Conservation (phyloP, 768 basidiomycete species). For the Lentinula raphanica region DNA sequence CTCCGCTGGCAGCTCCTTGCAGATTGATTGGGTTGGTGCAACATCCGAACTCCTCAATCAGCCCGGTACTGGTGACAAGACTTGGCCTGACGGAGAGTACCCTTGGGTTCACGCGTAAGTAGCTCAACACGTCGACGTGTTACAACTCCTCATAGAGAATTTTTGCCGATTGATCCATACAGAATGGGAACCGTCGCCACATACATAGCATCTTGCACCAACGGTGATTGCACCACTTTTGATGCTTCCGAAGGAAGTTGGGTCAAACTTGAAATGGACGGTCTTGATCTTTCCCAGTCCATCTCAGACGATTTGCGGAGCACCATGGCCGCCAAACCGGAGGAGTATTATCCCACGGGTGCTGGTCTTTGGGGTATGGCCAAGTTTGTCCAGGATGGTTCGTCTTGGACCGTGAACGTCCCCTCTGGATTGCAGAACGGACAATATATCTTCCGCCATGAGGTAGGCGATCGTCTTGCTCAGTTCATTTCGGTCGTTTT, state of each 20-base stretch:
- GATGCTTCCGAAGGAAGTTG: conserved; percentile 19
- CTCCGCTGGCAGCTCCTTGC: conserved; percentile 13
- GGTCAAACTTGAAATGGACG: conserved; percentile 18
- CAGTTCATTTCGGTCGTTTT: background rate
- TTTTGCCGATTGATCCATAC: background rate
- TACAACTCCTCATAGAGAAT: too few species aligned
- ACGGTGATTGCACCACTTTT: conserved; percentile 17
- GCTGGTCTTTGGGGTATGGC: conserved; percentile 22
- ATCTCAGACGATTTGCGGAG: conserved; percentile 15
- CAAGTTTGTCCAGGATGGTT: conserved; percentile 17
- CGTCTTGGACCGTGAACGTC: conserved; percentile 17
- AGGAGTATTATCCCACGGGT: conserved; percentile 15
- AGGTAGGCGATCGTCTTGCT: conserved; percentile 5
- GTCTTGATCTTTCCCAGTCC: conserved; percentile 15
- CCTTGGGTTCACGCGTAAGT: conserved; percentile 22
- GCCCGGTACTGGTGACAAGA: conserved; percentile 14
- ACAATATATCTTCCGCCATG: conserved; percentile 20
- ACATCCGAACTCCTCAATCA: conserved; percentile 16
- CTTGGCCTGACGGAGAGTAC: conserved; percentile 10
- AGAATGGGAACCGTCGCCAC: conserved; percentile 20
- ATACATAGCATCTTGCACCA: conserved; percentile 19
- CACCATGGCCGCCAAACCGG: conserved; percentile 19
- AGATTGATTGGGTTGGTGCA: conserved; percentile 18
- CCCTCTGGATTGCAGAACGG: conserved; percentile 17
- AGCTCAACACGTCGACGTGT: background rate